These are phyloP conservation scores for Pyrus communis DNA, from an alignment of 306 rosid species.

Conservation along the genomic window DNA sequence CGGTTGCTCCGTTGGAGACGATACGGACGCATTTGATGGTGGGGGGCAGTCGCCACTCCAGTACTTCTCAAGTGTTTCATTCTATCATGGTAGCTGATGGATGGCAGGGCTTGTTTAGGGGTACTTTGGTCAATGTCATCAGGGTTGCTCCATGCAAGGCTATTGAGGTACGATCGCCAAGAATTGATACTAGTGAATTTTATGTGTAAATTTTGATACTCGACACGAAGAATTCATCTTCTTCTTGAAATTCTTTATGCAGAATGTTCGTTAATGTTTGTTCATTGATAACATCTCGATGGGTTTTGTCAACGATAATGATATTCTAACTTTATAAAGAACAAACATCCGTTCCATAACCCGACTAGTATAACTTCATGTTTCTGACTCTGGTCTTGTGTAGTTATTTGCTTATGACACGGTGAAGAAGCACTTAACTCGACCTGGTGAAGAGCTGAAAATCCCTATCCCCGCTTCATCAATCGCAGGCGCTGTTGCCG, in stretches of 20 bases:
- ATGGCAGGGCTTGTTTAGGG: slow-evolving; percentile 60
- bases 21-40: slow-evolving; percentile 59
- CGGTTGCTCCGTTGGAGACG: slow-evolving; percentile 58
- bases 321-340: no score
- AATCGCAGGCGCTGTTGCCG: slow-evolving; percentile 75
- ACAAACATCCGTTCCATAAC: no score
- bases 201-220: neutral
- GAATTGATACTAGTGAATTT: neutral
- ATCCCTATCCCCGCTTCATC: slow-evolving; percentile 50
- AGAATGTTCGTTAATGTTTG: neutral
- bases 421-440: slow-evolving; percentile 47
- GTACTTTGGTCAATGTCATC: slow-evolving; percentile 49
- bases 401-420: slow-evolving; percentile 73
- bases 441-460: slow-evolving; percentile 45
- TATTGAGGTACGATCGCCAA: slow-evolving; percentile 31
- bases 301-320: no score
- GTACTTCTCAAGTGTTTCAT: slow-evolving; percentile 33
- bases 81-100: slow-evolving; percentile 49
- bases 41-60: slow-evolving; percentile 40
- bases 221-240: no score
- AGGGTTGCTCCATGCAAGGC: slow-evolving; percentile 65
- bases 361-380: neutral
- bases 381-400: slow-evolving; percentile 11
- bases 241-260: no score
- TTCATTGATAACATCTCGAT: no score